These are phyloP conservation scores for Nepenthes mirabilis DNA, from an alignment of 148 eudicot genomes.

Conservation along the genomic window DNA sequence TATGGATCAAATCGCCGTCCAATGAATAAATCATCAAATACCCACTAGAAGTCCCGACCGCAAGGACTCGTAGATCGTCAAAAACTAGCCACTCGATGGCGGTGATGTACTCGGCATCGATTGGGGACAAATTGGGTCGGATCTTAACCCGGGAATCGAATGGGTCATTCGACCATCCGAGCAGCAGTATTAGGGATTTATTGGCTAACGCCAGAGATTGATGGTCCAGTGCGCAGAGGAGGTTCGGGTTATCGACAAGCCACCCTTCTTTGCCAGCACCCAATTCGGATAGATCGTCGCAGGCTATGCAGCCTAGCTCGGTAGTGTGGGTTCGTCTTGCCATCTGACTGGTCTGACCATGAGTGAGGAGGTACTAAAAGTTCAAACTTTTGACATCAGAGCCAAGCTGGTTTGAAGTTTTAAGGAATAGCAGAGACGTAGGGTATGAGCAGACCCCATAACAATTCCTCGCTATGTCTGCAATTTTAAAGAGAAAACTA, in stretches of 20 bases:
- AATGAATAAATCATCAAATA: conserved; percentile 60
- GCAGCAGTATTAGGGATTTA: conserved; percentile 42
- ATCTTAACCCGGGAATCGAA: conserved; percentile 38
- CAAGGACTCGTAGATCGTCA: conserved; percentile 63
- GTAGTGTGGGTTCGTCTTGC: conserved; percentile 50
- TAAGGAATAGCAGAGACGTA: no score
- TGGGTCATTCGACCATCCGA: conserved; percentile 41
- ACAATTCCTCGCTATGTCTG: no score
- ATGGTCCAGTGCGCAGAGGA: conserved; percentile 61
- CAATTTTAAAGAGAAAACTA: no score
- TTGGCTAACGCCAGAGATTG: conserved; percentile 63
- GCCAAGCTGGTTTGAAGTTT: no score
- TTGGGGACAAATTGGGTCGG: conserved; percentile 64
- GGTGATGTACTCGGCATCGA: conserved; percentile 59
- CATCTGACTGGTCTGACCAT: conserved; percentile 26
- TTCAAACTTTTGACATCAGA: no score
- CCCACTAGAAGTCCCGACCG: conserved; percentile 75
- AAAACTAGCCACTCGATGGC: conserved; percentile 89
- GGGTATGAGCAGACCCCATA: no score
- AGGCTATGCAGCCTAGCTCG: conserved; percentile 46
- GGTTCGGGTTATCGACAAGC: conserved; percentile 51
- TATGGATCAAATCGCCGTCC: conserved; percentile 67
- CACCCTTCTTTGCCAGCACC: conserved; percentile 83
- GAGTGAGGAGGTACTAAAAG: neutral
- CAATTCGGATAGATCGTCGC: conserved; percentile 48